Percentiles rank a stretch among this genome's conserved stretches.
These are phyloP conservation scores for Thielaviopsis euricoi DNA, from an alignment of 2,329 filamentous ascomycete species.

Conservation along the genomic window DNA sequence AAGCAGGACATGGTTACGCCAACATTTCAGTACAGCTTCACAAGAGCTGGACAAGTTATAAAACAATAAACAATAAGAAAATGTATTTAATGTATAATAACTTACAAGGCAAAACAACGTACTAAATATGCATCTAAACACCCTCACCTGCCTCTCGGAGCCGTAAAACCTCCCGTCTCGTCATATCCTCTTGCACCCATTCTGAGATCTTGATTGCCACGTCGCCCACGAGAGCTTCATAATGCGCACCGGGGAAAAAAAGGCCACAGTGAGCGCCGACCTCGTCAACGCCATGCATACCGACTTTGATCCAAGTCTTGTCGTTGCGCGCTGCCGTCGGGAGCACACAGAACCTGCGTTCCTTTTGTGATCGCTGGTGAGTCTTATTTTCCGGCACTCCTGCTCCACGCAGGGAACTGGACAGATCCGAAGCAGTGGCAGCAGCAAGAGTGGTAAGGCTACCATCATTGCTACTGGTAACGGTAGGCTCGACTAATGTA, in stretches of 20 bases:
- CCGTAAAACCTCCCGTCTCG: conserved; percentile 20
- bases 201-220: conserved; percentile 47
- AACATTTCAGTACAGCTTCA: too few relatives aligned
- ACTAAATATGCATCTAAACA: not conserved
- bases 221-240: conserved; percentile 62
- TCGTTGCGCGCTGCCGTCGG: conserved; percentile 45
- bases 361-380: conserved; percentile 27
- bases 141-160: not conserved
- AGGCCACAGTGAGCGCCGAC: conserved; percentile 72
- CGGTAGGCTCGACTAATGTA: not conserved
- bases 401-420: conserved; percentile 34
- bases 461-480: too few relatives aligned
- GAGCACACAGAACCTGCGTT: conserved; percentile 65
- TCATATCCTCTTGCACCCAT: conserved; percentile 52
- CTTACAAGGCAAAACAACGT: not conserved
- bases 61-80: too few relatives aligned
- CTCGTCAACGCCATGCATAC: conserved; percentile 72
- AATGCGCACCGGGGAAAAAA: conserved; percentile 58
- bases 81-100: not conserved
- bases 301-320: conserved; percentile 58
- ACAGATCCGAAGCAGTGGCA: not conserved
- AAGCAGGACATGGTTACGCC: too few relatives aligned
- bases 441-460: too few relatives aligned
- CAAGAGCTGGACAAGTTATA: too few relatives aligned
- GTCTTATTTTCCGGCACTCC: too few relatives aligned